Percentiles rank a stretch among this genome's conserved stretches.
Conservation (phyloP, 1,284 basidiomycete species). For the Cryptococcus sp. region DNA sequence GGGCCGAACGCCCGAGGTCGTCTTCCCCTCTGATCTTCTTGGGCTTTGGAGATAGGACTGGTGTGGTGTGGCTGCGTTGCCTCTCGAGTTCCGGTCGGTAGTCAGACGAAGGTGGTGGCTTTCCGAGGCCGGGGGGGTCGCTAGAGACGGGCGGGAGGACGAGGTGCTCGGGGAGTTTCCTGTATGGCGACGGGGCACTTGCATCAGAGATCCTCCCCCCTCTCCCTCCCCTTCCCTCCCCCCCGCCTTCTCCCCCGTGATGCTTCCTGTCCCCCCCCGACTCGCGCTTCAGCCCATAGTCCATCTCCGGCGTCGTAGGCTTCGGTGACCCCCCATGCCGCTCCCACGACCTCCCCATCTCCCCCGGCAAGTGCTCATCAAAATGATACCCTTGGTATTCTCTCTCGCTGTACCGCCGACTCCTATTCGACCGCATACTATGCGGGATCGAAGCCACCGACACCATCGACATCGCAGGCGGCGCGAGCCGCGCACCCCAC, state of each 20-base stretch:
- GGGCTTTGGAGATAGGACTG: slow-evolving; percentile 1
- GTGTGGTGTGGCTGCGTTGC: slow-evolving; percentile 1
- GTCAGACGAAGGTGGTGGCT: no score
- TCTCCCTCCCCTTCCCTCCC: not conserved
- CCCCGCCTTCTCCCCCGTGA: no score
- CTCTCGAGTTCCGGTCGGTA: not conserved
- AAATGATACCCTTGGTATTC: not conserved
- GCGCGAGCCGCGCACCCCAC: no score
- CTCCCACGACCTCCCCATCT: slow-evolving; percentile 14
- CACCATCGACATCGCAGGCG: not conserved
- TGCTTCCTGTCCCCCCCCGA: not conserved
- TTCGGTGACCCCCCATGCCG: slow-evolving; percentile 14
- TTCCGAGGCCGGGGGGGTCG: not conserved
- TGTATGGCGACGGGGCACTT: slow-evolving; percentile 1
- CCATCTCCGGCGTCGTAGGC: slow-evolving; percentile 8
- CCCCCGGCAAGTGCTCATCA: not conserved
- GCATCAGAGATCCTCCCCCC: not conserved
- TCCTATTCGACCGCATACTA: not conserved
- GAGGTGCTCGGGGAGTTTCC: slow-evolving; percentile 1
- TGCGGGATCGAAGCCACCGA: not conserved
- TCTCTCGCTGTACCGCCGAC: not conserved
- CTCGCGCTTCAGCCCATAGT: slow-evolving; percentile 3
- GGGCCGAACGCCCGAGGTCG: slow-evolving; percentile 10
- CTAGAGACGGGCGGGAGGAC: not conserved
- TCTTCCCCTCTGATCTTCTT: slow-evolving; percentile 1